Evolutionary conservation across 2,329 filamentous ascomycete genomes (phyloP).

Genomic region (Dothideomycetidae sp.): DNA sequence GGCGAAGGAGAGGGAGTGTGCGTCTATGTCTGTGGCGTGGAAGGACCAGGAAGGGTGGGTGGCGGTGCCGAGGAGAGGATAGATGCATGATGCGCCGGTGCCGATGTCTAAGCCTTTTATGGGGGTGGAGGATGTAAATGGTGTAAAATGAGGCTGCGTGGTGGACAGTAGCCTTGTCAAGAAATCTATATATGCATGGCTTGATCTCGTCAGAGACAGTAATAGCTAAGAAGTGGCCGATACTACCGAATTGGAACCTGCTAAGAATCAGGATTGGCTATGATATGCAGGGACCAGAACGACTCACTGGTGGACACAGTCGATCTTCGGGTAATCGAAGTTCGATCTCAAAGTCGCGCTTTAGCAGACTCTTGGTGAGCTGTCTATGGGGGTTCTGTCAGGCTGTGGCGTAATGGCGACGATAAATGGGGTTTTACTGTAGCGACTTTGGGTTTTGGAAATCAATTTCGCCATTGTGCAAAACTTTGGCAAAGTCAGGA

Average conservation of each 20-base stretch:
- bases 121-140: not conserved
- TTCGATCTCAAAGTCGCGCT: constrained; percentile 56
- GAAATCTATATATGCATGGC: constrained; percentile 7
- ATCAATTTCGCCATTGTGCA: constrained; percentile 48
- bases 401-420: too few relatives aligned
- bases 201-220: too few relatives aligned
- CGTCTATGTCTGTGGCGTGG: constrained; percentile 54
- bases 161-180: constrained; percentile 3
- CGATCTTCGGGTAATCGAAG: constrained; percentile 62
- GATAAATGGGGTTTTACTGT: constrained; percentile 43
- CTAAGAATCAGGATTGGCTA: not conserved
- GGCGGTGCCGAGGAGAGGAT: constrained; percentile 64
- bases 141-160: not conserved
- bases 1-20: constrained; percentile 52
- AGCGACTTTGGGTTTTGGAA: constrained; percentile 67
- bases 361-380: constrained; percentile 66
- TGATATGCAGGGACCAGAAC: not conserved
- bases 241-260: constrained; percentile 34
- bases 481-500: constrained; percentile 43
- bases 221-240: too few relatives aligned
- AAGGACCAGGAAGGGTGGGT: constrained; percentile 51
- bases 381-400: constrained; percentile 26
- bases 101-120: constrained; percentile 36
- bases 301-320: constrained; percentile 63
- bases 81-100: constrained; percentile 83